Evolutionary conservation across 108 stramenopile genomes (phyloP).

Genomic region (Fragilaria crotonensis): DNA sequence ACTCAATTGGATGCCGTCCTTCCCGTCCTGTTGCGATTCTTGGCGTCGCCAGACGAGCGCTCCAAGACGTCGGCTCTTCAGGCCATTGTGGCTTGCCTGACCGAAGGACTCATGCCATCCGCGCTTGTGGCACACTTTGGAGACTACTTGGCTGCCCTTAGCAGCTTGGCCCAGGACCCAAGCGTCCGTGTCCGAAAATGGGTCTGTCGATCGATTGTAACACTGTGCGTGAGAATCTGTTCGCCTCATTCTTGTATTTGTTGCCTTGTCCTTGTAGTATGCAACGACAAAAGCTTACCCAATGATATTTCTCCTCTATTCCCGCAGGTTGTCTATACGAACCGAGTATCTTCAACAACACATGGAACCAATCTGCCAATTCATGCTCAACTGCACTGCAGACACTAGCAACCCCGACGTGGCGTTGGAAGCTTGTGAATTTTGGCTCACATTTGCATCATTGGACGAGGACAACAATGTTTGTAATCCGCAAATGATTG

Average conservation of each 20-base stretch:
- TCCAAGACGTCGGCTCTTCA: conserved; percentile 37
- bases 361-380: conserved; percentile 60
- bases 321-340: conserved; percentile 25
- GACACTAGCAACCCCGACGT: conserved; percentile 33
- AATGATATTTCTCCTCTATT: too few species aligned
- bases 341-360: conserved; percentile 71
- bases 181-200: conserved; percentile 56
- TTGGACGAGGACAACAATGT: conserved; percentile 51
- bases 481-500: conserved; percentile 54
- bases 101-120: conserved; percentile 42
- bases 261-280: not conserved
- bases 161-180: conserved; percentile 53
- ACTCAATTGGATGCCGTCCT: conserved; percentile 47
- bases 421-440: conserved; percentile 85
- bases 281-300: too few species aligned
- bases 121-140: conserved; percentile 73
- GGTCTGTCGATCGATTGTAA: conserved; percentile 84
- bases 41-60: conserved; percentile 19
- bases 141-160: conserved; percentile 60
- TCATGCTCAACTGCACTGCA: conserved; percentile 67
- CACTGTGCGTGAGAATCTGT: conserved; percentile 26
- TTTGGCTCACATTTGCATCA: conserved; percentile 79
- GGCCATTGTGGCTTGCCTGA: conserved; percentile 42
- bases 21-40: conserved; percentile 45
- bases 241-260: too few species aligned